Evolutionary conservation across 2,329 filamentous ascomycete species (phyloP).

Genomic region (Akanthomyces dipterigenus): DNA sequence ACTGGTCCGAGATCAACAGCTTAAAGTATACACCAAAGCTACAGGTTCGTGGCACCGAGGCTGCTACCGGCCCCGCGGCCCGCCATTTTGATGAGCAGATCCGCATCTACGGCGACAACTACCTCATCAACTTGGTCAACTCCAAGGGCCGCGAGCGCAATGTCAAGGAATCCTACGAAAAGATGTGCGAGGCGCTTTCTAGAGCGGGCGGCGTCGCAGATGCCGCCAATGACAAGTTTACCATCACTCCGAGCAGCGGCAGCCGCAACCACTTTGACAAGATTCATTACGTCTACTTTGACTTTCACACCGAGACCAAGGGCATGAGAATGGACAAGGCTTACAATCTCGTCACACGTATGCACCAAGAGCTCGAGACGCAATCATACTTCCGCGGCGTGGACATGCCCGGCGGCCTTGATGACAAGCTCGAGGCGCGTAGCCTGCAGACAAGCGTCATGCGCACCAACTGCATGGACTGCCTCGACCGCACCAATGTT

Average conservation of each 20-base stretch:
- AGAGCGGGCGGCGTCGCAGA: conserved; percentile 61
- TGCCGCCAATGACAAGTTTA: conserved; percentile 72
- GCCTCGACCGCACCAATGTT: conserved; percentile 93
- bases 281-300: conserved; percentile 95
- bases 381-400: conserved; percentile 92
- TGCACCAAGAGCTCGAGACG: conserved; percentile 66
- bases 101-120: conserved; percentile 88
- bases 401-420: conserved; percentile 66
- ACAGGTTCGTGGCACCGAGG: conserved; percentile 78
- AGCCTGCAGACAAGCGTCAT: conserved; percentile 83
- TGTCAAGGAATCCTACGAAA: conserved; percentile 90
- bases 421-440: conserved; percentile 71
- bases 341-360: conserved; percentile 74
- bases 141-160: conserved; percentile 84
- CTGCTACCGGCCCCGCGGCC: conserved; percentile 68
- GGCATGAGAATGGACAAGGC: conserved; percentile 90
- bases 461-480: conserved; percentile 99
- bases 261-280: conserved; percentile 64
- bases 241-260: conserved; percentile 60
- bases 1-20: conserved; percentile 94
- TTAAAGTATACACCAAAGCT: conserved; percentile 87
- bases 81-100: conserved; percentile 95
- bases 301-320: conserved; percentile 97
- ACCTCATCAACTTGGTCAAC: conserved; percentile 94
- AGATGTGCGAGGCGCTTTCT: conserved; percentile 72